These are phyloP conservation scores for Coemansia umbellata DNA, from an alignment of 192 early-diverging fungal species.

Conservation along the genomic window DNA sequence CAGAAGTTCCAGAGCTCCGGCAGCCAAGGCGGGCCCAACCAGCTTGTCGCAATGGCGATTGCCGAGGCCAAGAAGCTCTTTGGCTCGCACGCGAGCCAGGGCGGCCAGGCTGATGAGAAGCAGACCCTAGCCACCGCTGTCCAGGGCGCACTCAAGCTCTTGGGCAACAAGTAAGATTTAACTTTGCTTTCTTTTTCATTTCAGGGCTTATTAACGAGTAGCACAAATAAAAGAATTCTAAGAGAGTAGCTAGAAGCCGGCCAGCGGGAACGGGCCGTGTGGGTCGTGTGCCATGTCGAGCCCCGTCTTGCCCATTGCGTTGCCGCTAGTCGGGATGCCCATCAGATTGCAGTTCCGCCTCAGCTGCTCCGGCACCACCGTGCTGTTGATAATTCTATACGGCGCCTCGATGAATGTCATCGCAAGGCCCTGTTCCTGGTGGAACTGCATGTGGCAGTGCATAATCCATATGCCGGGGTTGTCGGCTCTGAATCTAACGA, in stretches of 20 bases:
- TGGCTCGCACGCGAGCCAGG: conserved; percentile 25
- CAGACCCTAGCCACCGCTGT: conserved; percentile 46
- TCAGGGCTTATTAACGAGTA: not conserved
- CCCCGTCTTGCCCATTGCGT: conserved; percentile 69
- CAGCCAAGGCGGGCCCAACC: conserved; percentile 25
- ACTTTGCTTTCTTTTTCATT: not conserved
- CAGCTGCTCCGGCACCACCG: conserved; percentile 51
- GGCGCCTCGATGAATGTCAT: conserved; percentile 69
- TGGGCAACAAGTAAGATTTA: conserved; percentile 7
- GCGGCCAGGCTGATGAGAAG: conserved; percentile 37
- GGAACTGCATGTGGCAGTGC: conserved; percentile 74
- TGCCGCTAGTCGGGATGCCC: conserved; percentile 61
- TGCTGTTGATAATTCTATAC: conserved; percentile 46
- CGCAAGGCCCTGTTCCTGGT: conserved; percentile 67
- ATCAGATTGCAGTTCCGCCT: conserved; percentile 59
- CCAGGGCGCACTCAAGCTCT: conserved; percentile 44
- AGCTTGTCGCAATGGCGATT: conserved; percentile 42
- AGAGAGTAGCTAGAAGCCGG: conserved; percentile 11
- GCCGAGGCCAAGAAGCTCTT: conserved; percentile 43
- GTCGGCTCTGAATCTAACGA: conserved; percentile 64
- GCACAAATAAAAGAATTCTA: not conserved
- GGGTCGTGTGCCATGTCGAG: conserved; percentile 60
- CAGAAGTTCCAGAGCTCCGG: conserved; percentile 28
- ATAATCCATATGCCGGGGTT: conserved; percentile 62
- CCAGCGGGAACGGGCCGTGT: conserved; percentile 47